Conservation (phyloP, 257 asterid genomes). For the Henckelia pumila region DNA sequence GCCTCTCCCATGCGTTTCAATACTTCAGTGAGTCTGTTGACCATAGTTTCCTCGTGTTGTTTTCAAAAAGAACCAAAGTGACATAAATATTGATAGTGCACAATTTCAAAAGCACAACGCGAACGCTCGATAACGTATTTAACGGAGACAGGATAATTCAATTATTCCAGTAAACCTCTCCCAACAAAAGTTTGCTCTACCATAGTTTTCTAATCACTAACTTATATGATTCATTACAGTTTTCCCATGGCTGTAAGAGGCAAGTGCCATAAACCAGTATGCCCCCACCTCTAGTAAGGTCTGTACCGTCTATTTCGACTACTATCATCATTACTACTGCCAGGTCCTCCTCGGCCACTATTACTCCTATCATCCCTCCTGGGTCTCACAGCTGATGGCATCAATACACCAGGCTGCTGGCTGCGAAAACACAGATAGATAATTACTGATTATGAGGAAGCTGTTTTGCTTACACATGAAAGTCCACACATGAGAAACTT, state of each 20-base stretch:
- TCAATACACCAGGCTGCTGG: constrained; percentile 91
- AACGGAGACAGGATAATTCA: not conserved
- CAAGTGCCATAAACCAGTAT: constrained; percentile 26
- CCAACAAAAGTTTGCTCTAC: not conserved
- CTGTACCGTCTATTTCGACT: constrained; percentile 70
- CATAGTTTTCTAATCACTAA: constrained; percentile 16
- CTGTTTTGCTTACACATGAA: not conserved
- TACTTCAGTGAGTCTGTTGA: too few relatives aligned
- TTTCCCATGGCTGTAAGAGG: constrained; percentile 18
- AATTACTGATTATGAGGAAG: not conserved
- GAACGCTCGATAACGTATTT: not conserved
- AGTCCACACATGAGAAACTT: constrained; percentile 36
- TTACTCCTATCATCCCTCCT: constrained; percentile 73
- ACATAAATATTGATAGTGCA: not conserved
- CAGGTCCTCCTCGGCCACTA: constrained; percentile 56
- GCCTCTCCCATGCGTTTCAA: too few relatives aligned
- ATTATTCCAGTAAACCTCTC: not conserved
- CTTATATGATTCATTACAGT: constrained; percentile 17
- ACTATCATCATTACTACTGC: constrained; percentile 51
- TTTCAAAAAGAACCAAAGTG: not conserved
- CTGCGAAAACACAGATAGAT: constrained; percentile 37
- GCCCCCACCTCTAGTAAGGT: constrained; percentile 54
- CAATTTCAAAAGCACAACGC: not conserved
- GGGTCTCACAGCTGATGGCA: constrained; percentile 66
- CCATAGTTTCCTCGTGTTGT: too few relatives aligned